A percentile compares a stretch with the other conserved stretches of the same genome.
These are phyloP conservation scores for Skeletonema potamos DNA, from an alignment of 108 stramenopile genomes.

Conservation along the genomic window DNA sequence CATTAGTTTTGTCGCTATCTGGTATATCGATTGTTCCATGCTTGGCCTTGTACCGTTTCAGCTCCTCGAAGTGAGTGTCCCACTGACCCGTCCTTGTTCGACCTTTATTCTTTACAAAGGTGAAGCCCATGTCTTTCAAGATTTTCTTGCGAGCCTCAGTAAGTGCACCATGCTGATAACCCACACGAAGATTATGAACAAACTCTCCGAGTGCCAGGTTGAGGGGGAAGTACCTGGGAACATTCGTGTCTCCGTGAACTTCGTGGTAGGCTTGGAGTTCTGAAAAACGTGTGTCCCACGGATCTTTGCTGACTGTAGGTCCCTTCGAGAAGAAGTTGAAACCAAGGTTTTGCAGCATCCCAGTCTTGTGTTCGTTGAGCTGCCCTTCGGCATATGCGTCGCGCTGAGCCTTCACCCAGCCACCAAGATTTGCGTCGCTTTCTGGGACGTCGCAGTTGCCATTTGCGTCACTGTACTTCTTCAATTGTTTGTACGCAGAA, in stretches of 20 bases:
- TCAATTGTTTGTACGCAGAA: not conserved
- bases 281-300: not conserved
- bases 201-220: slow-evolving; percentile 5
- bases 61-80: slow-evolving; percentile 11
- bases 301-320: not conserved
- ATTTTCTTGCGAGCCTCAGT: not conserved
- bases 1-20: not conserved
- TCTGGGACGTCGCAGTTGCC: slow-evolving; percentile 27
- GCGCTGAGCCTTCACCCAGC: not conserved
- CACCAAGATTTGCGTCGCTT: not conserved
- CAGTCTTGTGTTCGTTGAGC: not conserved
- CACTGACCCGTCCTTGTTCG: not conserved
- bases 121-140: not conserved
- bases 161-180: not conserved
- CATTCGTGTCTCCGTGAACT: slow-evolving; percentile 2
- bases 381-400: slow-evolving; percentile 2
- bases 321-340: slow-evolving; percentile 9
- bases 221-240: not conserved
- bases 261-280: slow-evolving; percentile 4
- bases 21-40: not conserved
- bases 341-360: slow-evolving; percentile 8
- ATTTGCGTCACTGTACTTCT: not conserved
- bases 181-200: slow-evolving; percentile 6
- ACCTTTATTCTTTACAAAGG: not conserved
- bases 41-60: slow-evolving; percentile 4